Evolutionary conservation across 148 eudicot genomes (phyloP), one percentile per base, ranked within the genome.

Genomic region (Rhododendron mucronatum): DNA sequence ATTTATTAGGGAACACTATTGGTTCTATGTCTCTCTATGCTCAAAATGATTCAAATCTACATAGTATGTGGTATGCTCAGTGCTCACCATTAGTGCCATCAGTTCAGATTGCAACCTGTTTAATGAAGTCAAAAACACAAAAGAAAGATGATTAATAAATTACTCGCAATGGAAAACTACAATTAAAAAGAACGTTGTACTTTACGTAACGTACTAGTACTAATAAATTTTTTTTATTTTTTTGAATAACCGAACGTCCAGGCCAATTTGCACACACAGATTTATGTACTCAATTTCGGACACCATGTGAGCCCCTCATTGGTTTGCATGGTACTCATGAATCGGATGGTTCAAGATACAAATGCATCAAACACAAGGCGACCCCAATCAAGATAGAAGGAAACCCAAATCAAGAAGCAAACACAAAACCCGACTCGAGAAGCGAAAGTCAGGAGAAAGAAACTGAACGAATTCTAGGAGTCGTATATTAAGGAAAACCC

Each of bases 91-190:
- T 44, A 97, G 92, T 37, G 98, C 91, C 99, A 97, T 97, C 57
- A 97, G 88, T 85, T 97, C 99, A 4, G 98, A 94, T 87, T 97
- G 99, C 95, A 97, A 91, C 93, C 99, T 95, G 93, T 88, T 87
- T 33, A 50, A n/a, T 28, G 73, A 37, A 76, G 84, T 65, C 44
- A 84, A 30, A 88, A 84, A 67, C 30, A 57, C 67, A 63, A 8
- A 30, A 26, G 9, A 50, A 0, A 63, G 67, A 83, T n/a, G 23
- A 44, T 59, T 26, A 16, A 18, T 10, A 23, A 47, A 11, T 79
- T 33, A 18, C 61, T 55, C 7, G 61, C 23, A 18, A 55, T 55
- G 61, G 61, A 55, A 53, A 18, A 55, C 21, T 55, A 55, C 0
- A 21, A 51, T 51, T 12, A 51, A 51, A 51, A 51, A 3, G 4